phyloP scores from a whole-genome alignment of 139 green algal species.

The Chlorella sp. region DNA sequence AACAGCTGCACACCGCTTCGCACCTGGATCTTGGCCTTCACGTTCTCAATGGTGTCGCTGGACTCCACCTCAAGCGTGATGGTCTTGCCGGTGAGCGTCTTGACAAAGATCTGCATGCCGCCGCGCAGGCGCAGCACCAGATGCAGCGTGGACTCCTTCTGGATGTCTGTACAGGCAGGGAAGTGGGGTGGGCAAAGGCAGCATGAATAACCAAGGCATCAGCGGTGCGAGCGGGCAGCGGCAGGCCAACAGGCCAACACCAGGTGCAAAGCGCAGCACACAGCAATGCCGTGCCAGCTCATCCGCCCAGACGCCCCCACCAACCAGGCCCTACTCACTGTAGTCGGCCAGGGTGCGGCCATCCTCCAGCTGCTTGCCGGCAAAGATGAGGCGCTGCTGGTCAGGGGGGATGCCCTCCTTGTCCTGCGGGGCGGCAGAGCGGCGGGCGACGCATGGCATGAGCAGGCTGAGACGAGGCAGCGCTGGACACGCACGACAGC shows the following conservation, averaged over 20 bases:
- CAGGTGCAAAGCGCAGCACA: no score
- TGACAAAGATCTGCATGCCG: slow-evolving; percentile 87
- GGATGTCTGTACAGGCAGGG: slow-evolving; percentile 82
- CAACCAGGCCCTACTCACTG: slow-evolving; percentile 41
- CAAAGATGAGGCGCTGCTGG: slow-evolving; percentile 98
- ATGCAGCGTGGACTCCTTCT: slow-evolving; percentile 83
- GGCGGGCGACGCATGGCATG: no score
- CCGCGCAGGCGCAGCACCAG: slow-evolving; percentile 58
- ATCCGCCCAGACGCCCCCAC: no score
- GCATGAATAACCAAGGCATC: no score
- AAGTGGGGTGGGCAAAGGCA: no score
- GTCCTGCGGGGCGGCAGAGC: neutral
- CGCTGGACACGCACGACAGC: no score
- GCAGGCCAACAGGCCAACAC: no score
- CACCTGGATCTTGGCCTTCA: slow-evolving; percentile 91
- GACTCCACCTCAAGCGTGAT: slow-evolving; percentile 94
- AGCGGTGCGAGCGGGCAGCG: no score
- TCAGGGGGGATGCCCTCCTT: slow-evolving; percentile 89
- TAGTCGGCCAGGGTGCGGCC: slow-evolving; percentile 96
- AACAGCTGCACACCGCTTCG: neutral
- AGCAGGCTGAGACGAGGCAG: no score
- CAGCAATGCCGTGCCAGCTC: no score
- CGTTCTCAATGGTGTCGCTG: slow-evolving; percentile 88
- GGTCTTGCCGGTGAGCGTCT: slow-evolving; percentile 95
- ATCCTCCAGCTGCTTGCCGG: slow-evolving; percentile 98